Base-by-base conservation (phyloP, 2,329 filamentous ascomycete genomes). In the Achaetomium macrosporum region DNA sequence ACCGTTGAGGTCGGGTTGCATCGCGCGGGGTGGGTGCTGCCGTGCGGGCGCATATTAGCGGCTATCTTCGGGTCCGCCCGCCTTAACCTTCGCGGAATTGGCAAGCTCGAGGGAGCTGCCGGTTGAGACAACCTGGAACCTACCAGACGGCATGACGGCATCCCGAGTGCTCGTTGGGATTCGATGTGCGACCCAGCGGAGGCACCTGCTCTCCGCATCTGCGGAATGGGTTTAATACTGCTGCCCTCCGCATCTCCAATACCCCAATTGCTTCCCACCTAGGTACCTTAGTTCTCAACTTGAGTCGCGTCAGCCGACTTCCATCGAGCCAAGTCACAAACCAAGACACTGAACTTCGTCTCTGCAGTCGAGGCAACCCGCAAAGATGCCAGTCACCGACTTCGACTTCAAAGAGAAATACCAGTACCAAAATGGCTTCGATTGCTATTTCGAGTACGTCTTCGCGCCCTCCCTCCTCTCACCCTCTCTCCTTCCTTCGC, bases 391-490 rank as follows among this genome's bases (percentile, higher is more conserved):
- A 9, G 69, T 74, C 54, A 79, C 77, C 5, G 60, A 68, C 0
- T 81, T 81, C 54, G 66, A 68, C 33, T 65, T 73, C 19, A 64
- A 69, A 55, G 77, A 81, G 60, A 78, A 76, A 62, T 93, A 93
- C 74, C 76, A 74, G 54, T 93, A 93, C 69, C 84, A 84, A 64
- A 87, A 83, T 73, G 88, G 88, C 68, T 91, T 93, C 73, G 79
- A 80, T 68, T 82, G 77, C 44, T 85, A 91, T 66, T 81, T 90
- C 68, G 86, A 92, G 86, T 90, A 71, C 62, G 81, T 69, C 15
- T 16, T 37, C 30, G 15, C 16, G 36, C 12, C 29, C 19, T 13
- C 44, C 33, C 15, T n/a, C 4, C 8, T 29, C 20, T 1, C 17
- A 33, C 29, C 5, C n/a, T 20, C 13, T n/a, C 40, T 19, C 40